Evolutionary conservation across 2,329 filamentous ascomycete genomes (phyloP).

Genomic region (Diaporthe humulicola): DNA sequence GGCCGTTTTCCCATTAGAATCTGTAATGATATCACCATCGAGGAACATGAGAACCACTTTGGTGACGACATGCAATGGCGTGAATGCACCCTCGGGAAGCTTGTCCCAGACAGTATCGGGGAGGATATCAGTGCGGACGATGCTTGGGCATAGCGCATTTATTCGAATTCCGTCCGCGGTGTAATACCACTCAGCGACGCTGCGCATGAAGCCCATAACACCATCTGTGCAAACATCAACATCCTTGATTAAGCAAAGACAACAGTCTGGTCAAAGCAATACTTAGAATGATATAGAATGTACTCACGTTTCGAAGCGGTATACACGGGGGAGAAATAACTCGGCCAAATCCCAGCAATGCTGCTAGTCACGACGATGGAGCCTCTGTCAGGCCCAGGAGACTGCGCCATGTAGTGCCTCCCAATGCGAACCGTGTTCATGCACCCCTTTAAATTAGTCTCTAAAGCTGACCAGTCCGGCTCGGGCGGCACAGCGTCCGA

Average conservation of each 20-base stretch:
- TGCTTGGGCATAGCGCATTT: constrained; percentile 27
- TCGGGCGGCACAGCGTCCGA: neutral
- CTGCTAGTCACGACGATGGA: constrained; percentile 35
- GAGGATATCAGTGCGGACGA: constrained; percentile 22
- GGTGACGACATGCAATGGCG: neutral
- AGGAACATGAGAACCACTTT: constrained; percentile 16
- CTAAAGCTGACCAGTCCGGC: constrained; percentile 32
- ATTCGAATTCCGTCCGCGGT: constrained; percentile 15
- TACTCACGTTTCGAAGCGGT: constrained; percentile 34
- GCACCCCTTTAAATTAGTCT: constrained; percentile 36
- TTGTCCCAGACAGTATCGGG: constrained; percentile 13
- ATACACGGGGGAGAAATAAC: constrained; percentile 34
- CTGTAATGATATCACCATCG: constrained; percentile 15
- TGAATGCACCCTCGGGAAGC: constrained; percentile 15
- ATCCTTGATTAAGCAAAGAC: neutral
- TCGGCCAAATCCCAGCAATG: constrained; percentile 33
- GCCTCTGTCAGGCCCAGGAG: constrained; percentile 16
- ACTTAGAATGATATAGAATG: neutral
- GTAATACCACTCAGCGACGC: constrained; percentile 18
- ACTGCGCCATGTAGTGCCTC: constrained; percentile 33
- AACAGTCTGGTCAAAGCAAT: neutral
- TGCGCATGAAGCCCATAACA: constrained; percentile 23
- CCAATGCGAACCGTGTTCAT: constrained; percentile 35
- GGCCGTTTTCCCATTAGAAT: neutral
- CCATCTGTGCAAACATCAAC: neutral